phyloP scores from a whole-genome alignment of 768 basidiomycete genomes.

The Mycena filopes region DNA sequence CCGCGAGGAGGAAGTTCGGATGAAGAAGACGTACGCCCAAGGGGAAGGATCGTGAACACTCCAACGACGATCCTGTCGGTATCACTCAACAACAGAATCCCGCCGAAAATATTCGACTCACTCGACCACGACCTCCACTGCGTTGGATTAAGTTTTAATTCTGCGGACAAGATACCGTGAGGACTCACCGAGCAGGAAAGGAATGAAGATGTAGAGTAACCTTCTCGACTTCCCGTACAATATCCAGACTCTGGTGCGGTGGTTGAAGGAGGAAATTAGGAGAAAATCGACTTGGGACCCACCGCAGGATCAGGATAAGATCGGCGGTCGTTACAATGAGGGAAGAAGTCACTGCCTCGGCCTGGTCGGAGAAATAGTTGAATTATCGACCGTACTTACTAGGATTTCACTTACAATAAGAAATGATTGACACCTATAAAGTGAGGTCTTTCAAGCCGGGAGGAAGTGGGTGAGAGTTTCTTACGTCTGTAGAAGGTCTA shows the following conservation, averaged over 20 bases:
- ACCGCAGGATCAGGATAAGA: conserved; percentile 5
- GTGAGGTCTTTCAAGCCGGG: too few relatives aligned
- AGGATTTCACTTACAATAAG: not conserved
- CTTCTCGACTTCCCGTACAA: not conserved
- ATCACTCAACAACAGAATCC: too few relatives aligned
- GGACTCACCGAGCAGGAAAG: not conserved
- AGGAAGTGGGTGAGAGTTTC: too few relatives aligned
- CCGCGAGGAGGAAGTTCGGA: too few relatives aligned
- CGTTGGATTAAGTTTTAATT: too few relatives aligned
- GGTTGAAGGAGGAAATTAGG: too few relatives aligned
- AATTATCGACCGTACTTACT: too few relatives aligned
- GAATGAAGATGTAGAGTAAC: conserved; percentile 1
- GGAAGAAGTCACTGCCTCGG: not conserved
- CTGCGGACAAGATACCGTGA: too few relatives aligned
- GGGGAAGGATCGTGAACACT: too few relatives aligned
- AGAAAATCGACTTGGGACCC: not conserved
- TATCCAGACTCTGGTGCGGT: not conserved
- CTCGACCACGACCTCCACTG: not conserved
- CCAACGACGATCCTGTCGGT: too few relatives aligned
- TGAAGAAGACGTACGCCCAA: too few relatives aligned
- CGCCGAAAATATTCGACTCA: not conserved
- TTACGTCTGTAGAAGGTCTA: not conserved
- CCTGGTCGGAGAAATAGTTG: not conserved
- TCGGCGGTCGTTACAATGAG: not conserved
- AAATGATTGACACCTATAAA: not conserved